A percentile compares a stretch with the other conserved stretches of the same genome.
These are phyloP conservation scores for Candida ipomoeae DNA, from an alignment of 805 yeast genomes.

Conservation along the genomic window DNA sequence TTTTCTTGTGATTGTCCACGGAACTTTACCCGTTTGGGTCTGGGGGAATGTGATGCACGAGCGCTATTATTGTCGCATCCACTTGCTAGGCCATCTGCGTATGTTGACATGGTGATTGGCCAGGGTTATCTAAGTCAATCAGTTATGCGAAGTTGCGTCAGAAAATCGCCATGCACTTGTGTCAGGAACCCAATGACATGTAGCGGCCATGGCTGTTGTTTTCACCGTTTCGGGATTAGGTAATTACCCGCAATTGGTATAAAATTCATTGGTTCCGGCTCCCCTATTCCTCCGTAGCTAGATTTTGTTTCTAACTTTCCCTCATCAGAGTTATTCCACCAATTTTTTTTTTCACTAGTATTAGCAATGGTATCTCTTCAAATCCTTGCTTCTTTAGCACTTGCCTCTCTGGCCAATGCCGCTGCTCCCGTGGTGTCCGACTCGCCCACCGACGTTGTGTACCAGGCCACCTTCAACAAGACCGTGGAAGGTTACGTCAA, in stretches of 20 bases:
- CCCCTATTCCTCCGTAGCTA: not conserved
- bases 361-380: constrained; percentile 7
- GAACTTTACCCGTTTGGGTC: not conserved
- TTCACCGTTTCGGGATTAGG: not conserved
- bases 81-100: not conserved
- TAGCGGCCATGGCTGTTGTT: not conserved
- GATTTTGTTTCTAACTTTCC: not conserved
- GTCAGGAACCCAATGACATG: not conserved
- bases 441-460: constrained; percentile 26
- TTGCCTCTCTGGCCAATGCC: constrained; percentile 14
- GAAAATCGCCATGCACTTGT: not conserved
- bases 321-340: not conserved
- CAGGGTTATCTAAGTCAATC: not conserved
- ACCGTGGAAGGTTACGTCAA: constrained; percentile 27
- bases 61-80: not conserved
- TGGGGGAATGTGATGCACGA: not conserved
- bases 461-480: constrained; percentile 23
- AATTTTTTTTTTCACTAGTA: too few species aligned
- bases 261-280: not conserved
- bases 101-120: not conserved
- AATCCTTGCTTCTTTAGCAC: constrained; percentile 8
- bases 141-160: not conserved
- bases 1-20: not conserved
- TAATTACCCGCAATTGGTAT: not conserved
- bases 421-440: constrained; percentile 27